Conservation (phyloP, 192 early-diverging fungal species). For the Podochytrium sp. region DNA sequence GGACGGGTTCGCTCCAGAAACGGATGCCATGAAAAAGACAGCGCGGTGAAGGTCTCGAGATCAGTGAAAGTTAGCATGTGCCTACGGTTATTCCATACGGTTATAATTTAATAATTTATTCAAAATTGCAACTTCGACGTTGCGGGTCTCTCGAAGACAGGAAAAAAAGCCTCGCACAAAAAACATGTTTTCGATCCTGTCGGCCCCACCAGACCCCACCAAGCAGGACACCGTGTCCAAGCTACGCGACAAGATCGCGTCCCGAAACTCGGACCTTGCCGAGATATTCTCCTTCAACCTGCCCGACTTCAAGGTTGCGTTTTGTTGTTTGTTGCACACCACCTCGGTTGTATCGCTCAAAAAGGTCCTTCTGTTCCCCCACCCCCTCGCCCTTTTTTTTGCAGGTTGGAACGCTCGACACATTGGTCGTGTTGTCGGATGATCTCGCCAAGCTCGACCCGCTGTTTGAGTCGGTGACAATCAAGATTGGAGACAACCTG, state of each 20-base stretch:
- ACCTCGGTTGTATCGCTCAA: not conserved
- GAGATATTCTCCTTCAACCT: constrained; percentile 83
- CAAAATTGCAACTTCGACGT: too few species aligned
- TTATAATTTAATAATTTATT: too few species aligned
- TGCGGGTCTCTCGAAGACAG: too few species aligned
- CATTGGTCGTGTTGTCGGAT: constrained; percentile 91
- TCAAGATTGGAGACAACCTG: constrained; percentile 88
- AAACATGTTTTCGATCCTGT: constrained; percentile 58
- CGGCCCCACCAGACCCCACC: constrained; percentile 88
- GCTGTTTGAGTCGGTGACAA: constrained; percentile 70
- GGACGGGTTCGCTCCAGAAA: too few species aligned
- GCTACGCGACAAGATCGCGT: constrained; percentile 74
- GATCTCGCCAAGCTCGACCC: constrained; percentile 88
- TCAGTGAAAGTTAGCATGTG: too few species aligned
- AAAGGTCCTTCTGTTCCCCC: too few species aligned
- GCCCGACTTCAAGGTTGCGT: constrained; percentile 96
- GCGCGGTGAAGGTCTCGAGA: too few species aligned
- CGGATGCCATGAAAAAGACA: too few species aligned
- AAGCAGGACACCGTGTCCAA: constrained; percentile 67
- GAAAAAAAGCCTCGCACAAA: too few species aligned
- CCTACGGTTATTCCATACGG: too few species aligned
- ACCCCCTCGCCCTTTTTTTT: not conserved
- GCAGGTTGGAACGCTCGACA: constrained; percentile 96
- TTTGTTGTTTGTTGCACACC: too few species aligned
- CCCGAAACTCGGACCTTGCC: constrained; percentile 64